A percentile compares a stretch with the other conserved stretches of the same genome.
phyloP scores from a whole-genome alignment of 129 eudicot genomes.

The Flaveria trinervia region DNA sequence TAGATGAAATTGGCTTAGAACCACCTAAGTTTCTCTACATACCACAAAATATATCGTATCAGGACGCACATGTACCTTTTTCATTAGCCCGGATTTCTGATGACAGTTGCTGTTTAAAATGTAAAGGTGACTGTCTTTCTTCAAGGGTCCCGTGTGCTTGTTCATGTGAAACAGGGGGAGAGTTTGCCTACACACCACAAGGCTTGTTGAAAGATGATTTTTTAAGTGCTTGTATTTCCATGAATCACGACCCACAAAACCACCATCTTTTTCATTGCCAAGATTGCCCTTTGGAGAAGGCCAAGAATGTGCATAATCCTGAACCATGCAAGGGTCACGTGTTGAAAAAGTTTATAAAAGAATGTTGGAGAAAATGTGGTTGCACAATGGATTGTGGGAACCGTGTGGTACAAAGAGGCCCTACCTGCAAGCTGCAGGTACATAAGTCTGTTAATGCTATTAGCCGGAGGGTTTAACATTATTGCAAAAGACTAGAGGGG shows the following conservation, averaged over 20 bases:
- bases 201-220: constrained; percentile 66
- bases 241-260: constrained; percentile 41
- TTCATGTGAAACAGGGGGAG: constrained; percentile 77
- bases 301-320: constrained; percentile 39
- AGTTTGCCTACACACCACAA: constrained; percentile 68
- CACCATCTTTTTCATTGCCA: constrained; percentile 46
- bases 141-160: constrained; percentile 72
- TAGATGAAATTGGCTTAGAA: constrained; percentile 48
- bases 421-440: constrained; percentile 71
- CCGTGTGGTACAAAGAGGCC: constrained; percentile 84
- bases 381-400: constrained; percentile 80
- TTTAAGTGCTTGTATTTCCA: constrained; percentile 48
- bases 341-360: constrained; percentile 66
- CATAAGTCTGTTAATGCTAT: neutral
- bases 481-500: constrained; percentile 1
- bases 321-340: constrained; percentile 77
- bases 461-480: neutral
- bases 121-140: constrained; percentile 69
- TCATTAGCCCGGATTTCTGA: constrained; percentile 77
- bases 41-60: constrained; percentile 44
- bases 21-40: constrained; percentile 59
- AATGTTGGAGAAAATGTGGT: constrained; percentile 96
- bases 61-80: constrained; percentile 60
- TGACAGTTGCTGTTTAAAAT: constrained; percentile 62
- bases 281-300: constrained; percentile 79